Evolutionary conservation across 805 yeast species (phyloP), one percentile per base, ranked within the genome.

Genomic region (Lipomyces starkeyi): DNA sequence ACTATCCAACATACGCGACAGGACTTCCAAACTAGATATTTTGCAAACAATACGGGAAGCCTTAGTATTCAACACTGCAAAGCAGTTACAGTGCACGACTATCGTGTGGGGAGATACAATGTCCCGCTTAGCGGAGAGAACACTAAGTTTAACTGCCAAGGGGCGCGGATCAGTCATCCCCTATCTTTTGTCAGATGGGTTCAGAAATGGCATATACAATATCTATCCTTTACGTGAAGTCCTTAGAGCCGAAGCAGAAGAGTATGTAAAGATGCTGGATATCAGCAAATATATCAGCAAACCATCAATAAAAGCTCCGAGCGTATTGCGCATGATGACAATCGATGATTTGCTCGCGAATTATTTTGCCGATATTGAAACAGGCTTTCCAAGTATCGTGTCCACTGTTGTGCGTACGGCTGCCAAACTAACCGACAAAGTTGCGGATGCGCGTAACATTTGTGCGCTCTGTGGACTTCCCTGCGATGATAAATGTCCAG

Each of bases 331-430:
- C 76, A 87, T 88, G 73, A 90, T 89, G 83, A 90, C 97, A 1
- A 88, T 94, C 22, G 89, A 91, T 73, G 96, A 91, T 74, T 83
- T 94, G 61, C 88, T 93, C 0, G 81, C 86, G 34, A 85, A 87
- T 61, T 94, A 94, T 77, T 91, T 91, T 73, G 83, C 81, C 37
- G 82, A 83, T 43, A 86, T 93, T 29, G 97, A 91, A 74, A 83
- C 83, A 5, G 93, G 88, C 17, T 93, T 93, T 75, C 93, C 97
- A 0, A 91, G 94, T 65, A 91, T 94, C 1, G 93, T 93, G 2
- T 90, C 97, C 0, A 93, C 98, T 0, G 98, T 94, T 25, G 93
- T 93, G 14, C 88, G 91, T 72, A 93, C 97, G 0, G 97, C 95
- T 4, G 88, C 88, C 59, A 93, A 94, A 76, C 79, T 93, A 58